phyloP scores from a whole-genome alignment of 2,329 filamentous ascomycete species.

The Colletotrichum phormii region DNA sequence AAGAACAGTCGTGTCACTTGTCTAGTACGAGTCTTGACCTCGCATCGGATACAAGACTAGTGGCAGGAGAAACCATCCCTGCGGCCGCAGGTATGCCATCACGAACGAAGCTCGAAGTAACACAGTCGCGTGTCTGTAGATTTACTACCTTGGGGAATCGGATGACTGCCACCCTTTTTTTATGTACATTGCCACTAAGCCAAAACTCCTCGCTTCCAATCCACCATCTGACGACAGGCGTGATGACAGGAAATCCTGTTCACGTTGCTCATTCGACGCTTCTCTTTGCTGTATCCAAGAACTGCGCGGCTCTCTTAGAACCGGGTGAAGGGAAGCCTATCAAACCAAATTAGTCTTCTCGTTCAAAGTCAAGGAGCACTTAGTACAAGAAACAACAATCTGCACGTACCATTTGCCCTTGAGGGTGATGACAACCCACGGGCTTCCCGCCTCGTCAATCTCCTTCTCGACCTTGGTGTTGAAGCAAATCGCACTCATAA shows the following conservation, averaged over 20 bases:
- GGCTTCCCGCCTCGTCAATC: conserved; percentile 81
- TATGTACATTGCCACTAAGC: neutral
- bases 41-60: neutral
- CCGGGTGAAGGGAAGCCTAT: conserved; percentile 51
- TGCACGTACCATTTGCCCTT: conserved; percentile 85
- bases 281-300: neutral
- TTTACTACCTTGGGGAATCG: neutral
- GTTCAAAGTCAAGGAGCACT: neutral
- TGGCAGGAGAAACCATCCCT: neutral
- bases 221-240: neutral
- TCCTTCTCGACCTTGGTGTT: conserved; percentile 95
- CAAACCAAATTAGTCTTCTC: conserved; percentile 12
- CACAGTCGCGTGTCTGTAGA: neutral
- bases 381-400: conserved; percentile 53
- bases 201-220: neutral
- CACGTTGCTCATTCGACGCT: neutral
- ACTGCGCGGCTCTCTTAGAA: conserved; percentile 42
- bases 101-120: neutral
- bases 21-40: neutral
- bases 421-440: conserved; percentile 88
- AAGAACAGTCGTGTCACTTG: neutral
- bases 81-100: neutral
- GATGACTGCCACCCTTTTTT: neutral
- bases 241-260: neutral
- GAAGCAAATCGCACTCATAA: conserved; percentile 96